A percentile compares a stretch with the other conserved stretches of the same genome.
phyloP scores from a whole-genome alignment of 768 basidiomycete species.

The Filobasidium floriforme region DNA sequence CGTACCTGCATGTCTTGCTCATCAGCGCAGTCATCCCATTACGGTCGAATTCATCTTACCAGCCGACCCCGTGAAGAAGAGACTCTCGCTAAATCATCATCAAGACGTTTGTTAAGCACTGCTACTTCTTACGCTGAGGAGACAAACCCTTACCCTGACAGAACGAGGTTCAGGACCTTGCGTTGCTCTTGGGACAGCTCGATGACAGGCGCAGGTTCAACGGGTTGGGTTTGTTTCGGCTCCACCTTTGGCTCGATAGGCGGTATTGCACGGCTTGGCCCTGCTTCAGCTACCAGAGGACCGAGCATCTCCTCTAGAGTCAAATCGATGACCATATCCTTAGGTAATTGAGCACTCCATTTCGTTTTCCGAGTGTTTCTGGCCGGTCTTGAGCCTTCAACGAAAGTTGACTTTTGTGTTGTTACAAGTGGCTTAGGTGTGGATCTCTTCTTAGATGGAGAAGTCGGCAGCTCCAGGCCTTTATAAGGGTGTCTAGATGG shows the following conservation, averaged over 20 bases:
- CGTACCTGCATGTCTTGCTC: slow-evolving; percentile 22
- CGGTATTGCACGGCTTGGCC: not conserved
- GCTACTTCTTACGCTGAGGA: not conserved
- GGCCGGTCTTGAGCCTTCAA: not conserved
- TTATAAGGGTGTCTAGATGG: not conserved
- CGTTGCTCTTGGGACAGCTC: slow-evolving; percentile 26
- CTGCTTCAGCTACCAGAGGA: not conserved
- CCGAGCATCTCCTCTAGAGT: not conserved
- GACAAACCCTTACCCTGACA: slow-evolving; percentile 15
- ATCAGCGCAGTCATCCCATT: not conserved
- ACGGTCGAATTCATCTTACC: slow-evolving; percentile 21
- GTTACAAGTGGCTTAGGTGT: too few relatives aligned
- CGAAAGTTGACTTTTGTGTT: too few relatives aligned
- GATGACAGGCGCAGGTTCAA: not conserved
- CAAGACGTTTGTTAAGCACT: not conserved
- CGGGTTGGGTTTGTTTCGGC: not conserved
- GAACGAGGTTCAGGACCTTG: slow-evolving; percentile 25
- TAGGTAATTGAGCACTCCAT: not conserved
- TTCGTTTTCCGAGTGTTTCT: not conserved
- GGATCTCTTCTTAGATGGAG: too few relatives aligned
- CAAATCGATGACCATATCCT: not conserved
- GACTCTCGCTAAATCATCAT: slow-evolving; percentile 14
- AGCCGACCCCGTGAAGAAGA: slow-evolving; percentile 41
- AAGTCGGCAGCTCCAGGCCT: too few relatives aligned
- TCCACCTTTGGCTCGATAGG: not conserved